A percentile compares a stretch with the other conserved stretches of the same genome.
Conservation (phyloP, 371 early-diverging fungal genomes). For the Encephalitozoon intestinalis region DNA sequence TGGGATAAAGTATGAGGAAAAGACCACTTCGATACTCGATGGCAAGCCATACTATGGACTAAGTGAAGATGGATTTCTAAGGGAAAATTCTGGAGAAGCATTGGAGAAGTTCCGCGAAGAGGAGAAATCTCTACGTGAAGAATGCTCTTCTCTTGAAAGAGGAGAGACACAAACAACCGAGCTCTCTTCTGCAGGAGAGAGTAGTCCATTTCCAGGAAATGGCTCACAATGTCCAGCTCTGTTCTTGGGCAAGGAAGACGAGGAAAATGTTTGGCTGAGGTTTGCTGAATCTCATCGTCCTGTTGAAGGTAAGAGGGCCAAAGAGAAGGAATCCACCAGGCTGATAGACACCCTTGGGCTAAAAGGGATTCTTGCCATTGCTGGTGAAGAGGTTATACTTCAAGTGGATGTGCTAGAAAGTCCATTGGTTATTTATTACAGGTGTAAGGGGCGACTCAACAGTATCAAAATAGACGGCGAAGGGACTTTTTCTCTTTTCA, state of each 20-base stretch:
- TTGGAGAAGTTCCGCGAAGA: neutral
- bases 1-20: neutral
- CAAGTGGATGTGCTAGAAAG: conserved; percentile 6
- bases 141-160: neutral
- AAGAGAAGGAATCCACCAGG: neutral
- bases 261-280: neutral
- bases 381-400: neutral
- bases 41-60: neutral
- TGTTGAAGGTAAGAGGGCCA: neutral
- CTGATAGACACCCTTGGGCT: neutral
- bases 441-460: neutral
- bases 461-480: neutral
- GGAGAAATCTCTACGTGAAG: neutral
- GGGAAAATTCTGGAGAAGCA: neutral
- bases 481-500: neutral
- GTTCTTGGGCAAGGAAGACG: neutral
- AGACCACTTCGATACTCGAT: neutral
- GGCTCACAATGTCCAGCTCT: neutral
- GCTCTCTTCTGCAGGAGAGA: neutral
- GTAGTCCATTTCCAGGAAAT: neutral
- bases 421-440: neutral
- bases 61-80: neutral
- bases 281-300: neutral
- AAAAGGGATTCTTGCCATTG: neutral
- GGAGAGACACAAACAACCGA: neutral